phyloP scores from a whole-genome alignment of 2,329 filamentous ascomycete genomes.

The Cercospora sojina region DNA sequence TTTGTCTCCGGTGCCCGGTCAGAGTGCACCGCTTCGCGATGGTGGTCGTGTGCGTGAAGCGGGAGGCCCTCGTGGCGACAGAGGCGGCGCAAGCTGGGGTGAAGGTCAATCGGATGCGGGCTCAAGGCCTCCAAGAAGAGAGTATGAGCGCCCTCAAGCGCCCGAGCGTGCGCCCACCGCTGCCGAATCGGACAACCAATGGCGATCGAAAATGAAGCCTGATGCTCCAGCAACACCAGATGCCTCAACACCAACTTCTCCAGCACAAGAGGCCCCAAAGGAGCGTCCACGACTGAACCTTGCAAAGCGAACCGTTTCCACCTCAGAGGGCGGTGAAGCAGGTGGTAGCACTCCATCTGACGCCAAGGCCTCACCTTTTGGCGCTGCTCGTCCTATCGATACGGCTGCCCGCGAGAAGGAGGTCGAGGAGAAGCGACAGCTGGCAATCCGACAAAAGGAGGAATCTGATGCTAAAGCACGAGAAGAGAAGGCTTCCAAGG shows the following conservation, averaged over 20 bases:
- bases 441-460: slow-evolving; percentile 75
- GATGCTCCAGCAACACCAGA: slow-evolving; percentile 70
- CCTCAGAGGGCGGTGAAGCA: slow-evolving; percentile 56
- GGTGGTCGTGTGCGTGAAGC: slow-evolving; percentile 59
- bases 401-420: slow-evolving; percentile 85
- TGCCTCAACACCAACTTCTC: slow-evolving; percentile 72
- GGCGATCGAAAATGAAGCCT: slow-evolving; percentile 89
- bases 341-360: slow-evolving; percentile 49
- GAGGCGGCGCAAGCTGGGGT: slow-evolving; percentile 70
- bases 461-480: slow-evolving; percentile 84
- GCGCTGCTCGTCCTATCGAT: slow-evolving; percentile 89
- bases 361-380: slow-evolving; percentile 88
- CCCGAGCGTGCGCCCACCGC: slow-evolving; percentile 73
- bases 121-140: slow-evolving; percentile 74
- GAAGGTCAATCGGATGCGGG: slow-evolving; percentile 69
- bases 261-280: slow-evolving; percentile 60
- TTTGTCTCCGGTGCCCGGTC: slow-evolving; percentile 65
- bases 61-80: slow-evolving; percentile 51
- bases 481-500: slow-evolving; percentile 60
- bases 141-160: slow-evolving; percentile 65
- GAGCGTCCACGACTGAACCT: slow-evolving; percentile 82
- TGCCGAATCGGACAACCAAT: slow-evolving; percentile 88
- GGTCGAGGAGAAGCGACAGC: slow-evolving; percentile 81
- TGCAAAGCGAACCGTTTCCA: slow-evolving; percentile 85
- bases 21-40: slow-evolving; percentile 49